These are phyloP conservation scores for Fonsecaea multimorphosa DNA, from an alignment of 2,329 filamentous ascomycete species.

Conservation along the genomic window DNA sequence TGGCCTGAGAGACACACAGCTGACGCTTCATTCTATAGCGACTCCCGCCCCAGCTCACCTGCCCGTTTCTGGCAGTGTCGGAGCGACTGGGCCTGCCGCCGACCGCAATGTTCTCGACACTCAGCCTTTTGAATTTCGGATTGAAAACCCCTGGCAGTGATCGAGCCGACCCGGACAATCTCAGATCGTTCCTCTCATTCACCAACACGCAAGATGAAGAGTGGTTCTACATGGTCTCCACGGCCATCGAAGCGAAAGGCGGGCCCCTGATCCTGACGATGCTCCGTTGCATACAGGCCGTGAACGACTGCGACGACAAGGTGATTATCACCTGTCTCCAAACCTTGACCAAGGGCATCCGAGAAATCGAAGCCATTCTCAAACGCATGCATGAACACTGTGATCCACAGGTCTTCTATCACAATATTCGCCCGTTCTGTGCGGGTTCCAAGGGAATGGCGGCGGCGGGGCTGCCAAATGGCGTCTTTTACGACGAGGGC, in stretches of 20 bases:
- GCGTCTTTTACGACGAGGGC: conserved; percentile 60
- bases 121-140: conserved; percentile 51
- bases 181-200: conserved; percentile 46
- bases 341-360: conserved; percentile 50
- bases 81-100: conserved; percentile 48
- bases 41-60: conserved; percentile 47
- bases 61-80: conserved; percentile 48
- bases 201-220: conserved; percentile 51
- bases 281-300: conserved; percentile 56
- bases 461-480: conserved; percentile 56
- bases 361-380: conserved; percentile 51
- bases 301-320: conserved; percentile 45
- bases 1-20: not conserved
- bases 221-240: conserved; percentile 60
- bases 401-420: conserved; percentile 57
- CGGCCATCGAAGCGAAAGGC: conserved; percentile 60
- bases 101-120: conserved; percentile 52
- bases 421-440: conserved; percentile 58
- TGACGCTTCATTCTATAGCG: conserved; percentile 39
- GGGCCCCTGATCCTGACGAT: conserved; percentile 54
- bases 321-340: conserved; percentile 50
- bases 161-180: conserved; percentile 47
- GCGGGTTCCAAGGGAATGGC: conserved; percentile 63
- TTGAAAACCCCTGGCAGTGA: conserved; percentile 38
- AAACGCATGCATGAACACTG: conserved; percentile 60